Base-by-base conservation (phyloP, 163 green algal species). In the Chlorella variabilis region DNA sequence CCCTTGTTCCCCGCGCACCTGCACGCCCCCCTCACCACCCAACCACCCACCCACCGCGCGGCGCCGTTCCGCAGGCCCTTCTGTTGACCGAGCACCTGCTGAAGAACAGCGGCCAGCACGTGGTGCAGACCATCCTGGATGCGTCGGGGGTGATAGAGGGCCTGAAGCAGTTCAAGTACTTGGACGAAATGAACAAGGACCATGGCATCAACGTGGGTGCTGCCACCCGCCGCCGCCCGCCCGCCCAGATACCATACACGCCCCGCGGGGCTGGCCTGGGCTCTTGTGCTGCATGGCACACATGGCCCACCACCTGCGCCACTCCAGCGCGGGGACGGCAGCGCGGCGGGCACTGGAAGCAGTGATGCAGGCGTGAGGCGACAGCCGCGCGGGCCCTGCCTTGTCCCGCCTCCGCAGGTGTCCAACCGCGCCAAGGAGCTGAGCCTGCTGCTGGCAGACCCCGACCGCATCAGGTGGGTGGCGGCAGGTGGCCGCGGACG, bases 361-460 rank as follows among this genome's bases (percentile, higher is more conserved):
- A n/a, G n/a, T n/a, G n/a, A n/a, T n/a, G n/a, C n/a, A n/a, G n/a
- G n/a, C n/a, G n/a, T n/a, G n/a, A n/a, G n/a, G n/a, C n/a, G n/a
- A n/a, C n/a, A n/a, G n/a, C n/a, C n/a, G n/a, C n/a, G n/a, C n/a
- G n/a, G 21, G 2, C 4, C 11, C 45, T 54, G 45, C 45, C 45
- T 54, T 15, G 45, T 54, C 45, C 45, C 15, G 45, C 59, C 59
- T 17, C 48, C 25, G 45, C 73, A 80, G 73, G 73, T 80, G 56
- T 80, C 73, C 73, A 82, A 82, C 63, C 62, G 76, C 15, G 76
- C 76, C 25, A 82, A 82, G 76, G 76, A 82, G 63, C 76, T 82
- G 63, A 29, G 20, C 2, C 23, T 48, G 9, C 76, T 82, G 62
- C 76, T 82, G 63, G 33, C 41, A 5, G 42, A 76, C 34, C 49